Conservation (phyloP, 2,329 filamentous ascomycete species). For the Trichoderma pleuroti region DNA sequence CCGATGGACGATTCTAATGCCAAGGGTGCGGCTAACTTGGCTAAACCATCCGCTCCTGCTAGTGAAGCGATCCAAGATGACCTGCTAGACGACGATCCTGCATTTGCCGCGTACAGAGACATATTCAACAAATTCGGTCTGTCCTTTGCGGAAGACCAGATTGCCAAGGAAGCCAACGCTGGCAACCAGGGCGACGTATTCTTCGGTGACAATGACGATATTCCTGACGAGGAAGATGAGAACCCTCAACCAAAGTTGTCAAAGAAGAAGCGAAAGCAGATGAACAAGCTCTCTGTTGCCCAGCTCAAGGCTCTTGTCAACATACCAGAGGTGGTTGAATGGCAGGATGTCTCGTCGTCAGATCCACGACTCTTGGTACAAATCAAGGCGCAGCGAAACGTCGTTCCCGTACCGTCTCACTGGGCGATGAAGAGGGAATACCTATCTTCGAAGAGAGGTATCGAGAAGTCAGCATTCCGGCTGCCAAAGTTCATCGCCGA, state of each 20-base stretch:
- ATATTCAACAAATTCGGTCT: constrained; percentile 78
- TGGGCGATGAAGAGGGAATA: constrained; percentile 98
- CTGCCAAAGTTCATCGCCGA: constrained; percentile 96
- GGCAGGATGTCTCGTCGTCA: constrained; percentile 90
- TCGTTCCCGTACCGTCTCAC: constrained; percentile 88
- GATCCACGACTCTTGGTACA: constrained; percentile 87
- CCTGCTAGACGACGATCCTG: constrained; percentile 63
- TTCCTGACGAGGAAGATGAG: constrained; percentile 79
- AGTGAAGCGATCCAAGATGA: constrained; percentile 60
- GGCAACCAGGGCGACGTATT: constrained; percentile 82
- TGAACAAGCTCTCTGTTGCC: constrained; percentile 89
- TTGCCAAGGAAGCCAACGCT: constrained; percentile 60
- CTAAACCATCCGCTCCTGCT: constrained; percentile 35
- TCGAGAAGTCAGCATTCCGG: constrained; percentile 91
- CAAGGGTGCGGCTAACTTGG: constrained; percentile 31
- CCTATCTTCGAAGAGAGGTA: constrained; percentile 90
- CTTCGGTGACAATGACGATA: constrained; percentile 79
- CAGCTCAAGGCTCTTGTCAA: constrained; percentile 89
- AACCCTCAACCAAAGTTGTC: constrained; percentile 68
- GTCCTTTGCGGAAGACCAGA: constrained; percentile 58
- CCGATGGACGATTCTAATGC: background rate
- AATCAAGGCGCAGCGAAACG: constrained; percentile 92
- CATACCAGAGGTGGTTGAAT: constrained; percentile 93
- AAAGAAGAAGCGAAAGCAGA: constrained; percentile 90
- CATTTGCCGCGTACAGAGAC: constrained; percentile 78